Percentiles rank a stretch among this genome's conserved stretches.
phyloP scores from a whole-genome alignment of 1,284 basidiomycete genomes.

The Ganoderma lingzhi region DNA sequence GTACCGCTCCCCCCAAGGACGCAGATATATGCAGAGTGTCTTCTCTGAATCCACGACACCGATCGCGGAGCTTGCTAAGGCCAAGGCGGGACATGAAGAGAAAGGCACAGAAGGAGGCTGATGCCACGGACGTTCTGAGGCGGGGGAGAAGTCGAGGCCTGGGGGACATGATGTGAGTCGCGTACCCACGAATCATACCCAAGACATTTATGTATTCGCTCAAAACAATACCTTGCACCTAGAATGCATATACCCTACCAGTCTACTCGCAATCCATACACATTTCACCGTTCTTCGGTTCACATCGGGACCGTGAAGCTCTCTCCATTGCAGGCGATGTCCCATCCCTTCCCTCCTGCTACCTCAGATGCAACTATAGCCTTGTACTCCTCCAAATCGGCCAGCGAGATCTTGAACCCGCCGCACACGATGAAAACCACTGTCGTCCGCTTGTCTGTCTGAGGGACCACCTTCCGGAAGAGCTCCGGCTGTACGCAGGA shows the following conservation, averaged over 20 bases:
- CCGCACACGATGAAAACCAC: constrained; percentile 77
- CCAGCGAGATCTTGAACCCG: constrained; percentile 70
- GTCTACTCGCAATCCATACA: background rate
- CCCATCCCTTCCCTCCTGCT: constrained; percentile 42
- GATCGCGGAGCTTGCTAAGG: too few relatives aligned
- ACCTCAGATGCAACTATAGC: constrained; percentile 47
- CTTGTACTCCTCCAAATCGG: constrained; percentile 59
- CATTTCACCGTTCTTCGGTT: background rate
- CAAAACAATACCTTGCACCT: background rate
- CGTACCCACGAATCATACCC: too few relatives aligned
- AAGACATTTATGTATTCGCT: background rate
- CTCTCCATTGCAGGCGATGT: constrained; percentile 49
- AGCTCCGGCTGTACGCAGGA: constrained; percentile 65
- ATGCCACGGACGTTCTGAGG: too few relatives aligned
- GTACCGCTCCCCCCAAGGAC: too few relatives aligned
- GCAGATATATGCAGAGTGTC: too few relatives aligned
- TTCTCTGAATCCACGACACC: too few relatives aligned
- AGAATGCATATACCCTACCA: background rate
- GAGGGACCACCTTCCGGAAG: constrained; percentile 59
- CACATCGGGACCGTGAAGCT: background rate
- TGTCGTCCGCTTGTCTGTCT: constrained; percentile 39
- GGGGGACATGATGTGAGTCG: background rate
- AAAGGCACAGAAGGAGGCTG: too few relatives aligned
- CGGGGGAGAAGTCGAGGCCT: too few relatives aligned
- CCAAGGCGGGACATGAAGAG: too few relatives aligned